Evolutionary conservation across 331 rosid genomes (phyloP), one percentile per base, ranked within the genome.

Genomic region (Malus hybrid): DNA sequence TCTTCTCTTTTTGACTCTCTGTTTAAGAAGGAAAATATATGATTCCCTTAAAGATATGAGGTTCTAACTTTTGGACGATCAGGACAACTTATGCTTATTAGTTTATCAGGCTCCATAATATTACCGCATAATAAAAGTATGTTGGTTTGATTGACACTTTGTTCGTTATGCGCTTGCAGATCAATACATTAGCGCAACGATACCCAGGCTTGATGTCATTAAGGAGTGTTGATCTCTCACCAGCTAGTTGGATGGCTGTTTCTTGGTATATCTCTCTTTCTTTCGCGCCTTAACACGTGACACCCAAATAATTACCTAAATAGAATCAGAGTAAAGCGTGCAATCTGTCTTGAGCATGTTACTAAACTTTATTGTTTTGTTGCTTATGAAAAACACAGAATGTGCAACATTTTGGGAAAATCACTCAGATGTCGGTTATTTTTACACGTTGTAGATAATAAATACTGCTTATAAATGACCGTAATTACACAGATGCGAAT

Each of bases 241-340:
- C 98, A 15, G 98, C 98, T 57, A 94, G 95, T 81, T 94, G 97
- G 99, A 89, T 94, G 97, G 91, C 99, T 13, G 93, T 94, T 78
- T 86, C 97, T 20, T 94, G 99, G 99, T 93, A 80, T 76, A 16
- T 81, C 67, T 81, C 76, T 69, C 66, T 71, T 44, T 50, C 36
- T 26, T 66, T 22, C 39, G 19, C 24, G 13, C 68, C 46, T 4
- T n/a, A 63, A 63, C 42, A 63, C 15, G 19, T 63, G 22, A 75
- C 84, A 53, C 76, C 10, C 53, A 6, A 60, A 70, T 22, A 6
- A 32, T n/a, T 15, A 53, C 34, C 13, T 33, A 32, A 2, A n/a
- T 10, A 2, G 36, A 75, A 75, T n/a, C 71, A 50, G 42, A 48
- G 7, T 30, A 3, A 48, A 42, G 71, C 32, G 24, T 39, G 50